Evolutionary conservation across 2,329 filamentous ascomycete species (phyloP).

Genomic region (Epichloe coenophiala): DNA sequence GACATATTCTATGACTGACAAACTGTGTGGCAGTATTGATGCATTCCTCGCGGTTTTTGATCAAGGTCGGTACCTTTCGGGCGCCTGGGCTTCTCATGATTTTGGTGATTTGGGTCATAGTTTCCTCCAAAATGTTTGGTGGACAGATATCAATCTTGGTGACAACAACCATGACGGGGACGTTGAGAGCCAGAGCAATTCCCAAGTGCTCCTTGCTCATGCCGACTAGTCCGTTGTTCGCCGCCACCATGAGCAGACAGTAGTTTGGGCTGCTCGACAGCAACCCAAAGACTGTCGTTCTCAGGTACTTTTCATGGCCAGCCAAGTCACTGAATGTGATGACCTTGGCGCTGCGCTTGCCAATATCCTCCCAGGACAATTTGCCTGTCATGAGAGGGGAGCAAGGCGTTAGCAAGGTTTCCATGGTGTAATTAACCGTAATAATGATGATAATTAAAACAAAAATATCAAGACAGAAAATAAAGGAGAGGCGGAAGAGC

Average conservation of each 20-base stretch:
- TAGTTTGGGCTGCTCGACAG: slow-evolving; percentile 94
- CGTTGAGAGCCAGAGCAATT: slow-evolving; percentile 85
- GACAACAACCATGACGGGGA: slow-evolving; percentile 93
- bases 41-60: slow-evolving; percentile 81
- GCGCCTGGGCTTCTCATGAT: slow-evolving; percentile 91
- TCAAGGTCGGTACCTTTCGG: slow-evolving; percentile 89
- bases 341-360: slow-evolving; percentile 86
- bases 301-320: slow-evolving; percentile 86
- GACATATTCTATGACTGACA: slow-evolving; percentile 87
- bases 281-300: slow-evolving; percentile 92
- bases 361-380: slow-evolving; percentile 95
- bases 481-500: neutral
- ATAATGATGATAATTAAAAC: neutral
- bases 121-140: slow-evolving; percentile 87
- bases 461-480: neutral
- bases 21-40: slow-evolving; percentile 94
- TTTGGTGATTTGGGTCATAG: slow-evolving; percentile 77
- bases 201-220: slow-evolving; percentile 98
- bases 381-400: slow-evolving; percentile 25
- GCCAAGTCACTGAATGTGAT: slow-evolving; percentile 94
- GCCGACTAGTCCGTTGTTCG: slow-evolving; percentile 90
- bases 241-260: slow-evolving; percentile 94
- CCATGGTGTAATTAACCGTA: neutral
- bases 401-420: no score
- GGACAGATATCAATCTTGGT: slow-evolving; percentile 99